These are phyloP conservation scores for Paramyrothecium sp. DNA, from an alignment of 2,329 filamentous ascomycete species.

Conservation along the genomic window DNA sequence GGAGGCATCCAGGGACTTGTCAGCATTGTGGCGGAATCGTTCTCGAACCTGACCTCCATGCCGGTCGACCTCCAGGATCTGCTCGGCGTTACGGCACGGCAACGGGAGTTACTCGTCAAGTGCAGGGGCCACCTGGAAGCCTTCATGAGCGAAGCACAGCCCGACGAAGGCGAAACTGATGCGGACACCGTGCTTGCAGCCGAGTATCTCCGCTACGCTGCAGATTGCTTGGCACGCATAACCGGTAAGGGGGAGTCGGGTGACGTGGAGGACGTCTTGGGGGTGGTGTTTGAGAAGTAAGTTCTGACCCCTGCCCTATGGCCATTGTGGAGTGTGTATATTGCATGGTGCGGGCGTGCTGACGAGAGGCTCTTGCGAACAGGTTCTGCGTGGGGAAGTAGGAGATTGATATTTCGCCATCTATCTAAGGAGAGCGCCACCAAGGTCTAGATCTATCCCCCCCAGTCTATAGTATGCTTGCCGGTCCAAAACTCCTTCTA, in stretches of 20 bases:
- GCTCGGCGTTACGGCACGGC: slow-evolving; percentile 86
- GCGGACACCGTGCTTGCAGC: slow-evolving; percentile 87
- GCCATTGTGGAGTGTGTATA: not conserved
- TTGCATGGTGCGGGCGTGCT: not conserved
- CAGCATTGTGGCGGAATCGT: slow-evolving; percentile 63
- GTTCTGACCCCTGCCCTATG: slow-evolving; percentile 28
- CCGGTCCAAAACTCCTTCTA: slow-evolving; percentile 9
- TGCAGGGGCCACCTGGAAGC: slow-evolving; percentile 71
- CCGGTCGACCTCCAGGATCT: slow-evolving; percentile 75
- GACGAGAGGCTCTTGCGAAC: slow-evolving; percentile 5
- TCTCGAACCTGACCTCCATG: slow-evolving; percentile 69
- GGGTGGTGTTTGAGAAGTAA: slow-evolving; percentile 97
- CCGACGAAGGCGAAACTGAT: slow-evolving; percentile 38
- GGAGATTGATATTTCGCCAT: slow-evolving; percentile 3
- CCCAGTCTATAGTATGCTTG: not conserved
- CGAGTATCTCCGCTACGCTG: slow-evolving; percentile 81
- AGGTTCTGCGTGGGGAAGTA: slow-evolving; percentile 49
- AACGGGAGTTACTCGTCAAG: slow-evolving; percentile 74
- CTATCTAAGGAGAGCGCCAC: not conserved
- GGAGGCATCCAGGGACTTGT: slow-evolving; percentile 71
- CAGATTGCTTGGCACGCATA: slow-evolving; percentile 77
- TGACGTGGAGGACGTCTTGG: slow-evolving; percentile 92
- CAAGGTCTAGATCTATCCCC: not conserved
- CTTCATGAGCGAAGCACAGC: slow-evolving; percentile 63
- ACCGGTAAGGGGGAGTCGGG: slow-evolving; percentile 82